Percentiles rank a stretch among this genome's conserved stretches.
Conservation (phyloP, 768 basidiomycete species). For the Daedaleopsis nitida region DNA sequence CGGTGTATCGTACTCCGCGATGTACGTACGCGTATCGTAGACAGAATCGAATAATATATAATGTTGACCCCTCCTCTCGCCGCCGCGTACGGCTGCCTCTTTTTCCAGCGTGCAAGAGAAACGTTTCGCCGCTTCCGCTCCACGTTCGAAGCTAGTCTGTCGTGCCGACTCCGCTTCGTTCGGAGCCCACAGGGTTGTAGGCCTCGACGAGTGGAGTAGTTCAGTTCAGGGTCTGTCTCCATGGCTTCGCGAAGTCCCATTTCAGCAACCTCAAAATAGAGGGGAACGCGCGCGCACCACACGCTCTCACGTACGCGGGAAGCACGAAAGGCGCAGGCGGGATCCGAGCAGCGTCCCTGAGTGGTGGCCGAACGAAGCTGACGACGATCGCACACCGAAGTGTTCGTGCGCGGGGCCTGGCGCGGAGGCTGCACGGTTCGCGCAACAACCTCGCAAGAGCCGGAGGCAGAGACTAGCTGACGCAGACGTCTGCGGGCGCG, state of each 20-base stretch:
- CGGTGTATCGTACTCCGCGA: conserved; percentile 10
- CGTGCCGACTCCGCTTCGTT: neutral
- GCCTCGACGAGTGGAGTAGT: neutral
- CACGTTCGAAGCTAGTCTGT: neutral
- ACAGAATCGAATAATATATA: conserved; percentile 19
- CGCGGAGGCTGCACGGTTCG: neutral
- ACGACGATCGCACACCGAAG: too few species aligned
- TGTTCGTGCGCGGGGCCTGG: too few species aligned
- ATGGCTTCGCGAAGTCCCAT: too few species aligned
- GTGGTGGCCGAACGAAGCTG: too few species aligned
- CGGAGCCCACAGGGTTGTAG: neutral
- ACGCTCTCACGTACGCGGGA: too few species aligned
- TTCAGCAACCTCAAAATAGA: too few species aligned
- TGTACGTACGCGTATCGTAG: conserved; percentile 19
- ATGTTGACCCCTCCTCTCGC: neutral
- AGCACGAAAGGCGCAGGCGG: too few species aligned
- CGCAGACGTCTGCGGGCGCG: too few species aligned
- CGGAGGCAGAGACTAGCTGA: neutral
- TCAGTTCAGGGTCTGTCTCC: neutral
- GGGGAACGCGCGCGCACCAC: too few species aligned
- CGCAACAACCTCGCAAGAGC: neutral
- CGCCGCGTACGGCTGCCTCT: too few species aligned
- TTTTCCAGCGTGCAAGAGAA: neutral
- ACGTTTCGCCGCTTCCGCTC: neutral
- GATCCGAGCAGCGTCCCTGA: too few species aligned